phyloP scores from a whole-genome alignment of 1,284 basidiomycete genomes.

The Cutaneotrichosporon curvatum region DNA sequence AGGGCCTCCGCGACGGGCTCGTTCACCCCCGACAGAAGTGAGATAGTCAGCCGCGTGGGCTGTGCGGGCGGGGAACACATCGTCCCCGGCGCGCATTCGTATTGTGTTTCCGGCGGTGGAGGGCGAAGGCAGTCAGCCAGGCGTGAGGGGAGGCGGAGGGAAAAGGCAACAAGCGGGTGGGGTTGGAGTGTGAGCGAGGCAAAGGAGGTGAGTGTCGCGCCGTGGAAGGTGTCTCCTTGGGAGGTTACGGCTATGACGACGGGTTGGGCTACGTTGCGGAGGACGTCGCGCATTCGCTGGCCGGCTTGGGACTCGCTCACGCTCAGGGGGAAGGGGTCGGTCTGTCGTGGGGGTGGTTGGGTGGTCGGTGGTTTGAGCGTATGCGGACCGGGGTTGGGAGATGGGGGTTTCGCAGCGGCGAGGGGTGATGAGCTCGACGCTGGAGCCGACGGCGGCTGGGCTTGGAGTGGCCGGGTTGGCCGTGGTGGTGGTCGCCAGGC shows the following conservation, averaged over 20 bases:
- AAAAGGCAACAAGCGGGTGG: slow-evolving; percentile 75
- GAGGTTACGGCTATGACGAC: slow-evolving; percentile 41
- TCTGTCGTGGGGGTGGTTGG: neutral
- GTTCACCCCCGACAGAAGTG: slow-evolving; percentile 26
- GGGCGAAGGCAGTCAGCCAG: slow-evolving; percentile 61
- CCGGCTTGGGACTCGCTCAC: slow-evolving; percentile 1
- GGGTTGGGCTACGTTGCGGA: slow-evolving; percentile 46
- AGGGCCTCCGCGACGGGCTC: slow-evolving; percentile 28
- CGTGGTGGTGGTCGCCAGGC: neutral
- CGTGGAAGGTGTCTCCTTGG: slow-evolving; percentile 51
- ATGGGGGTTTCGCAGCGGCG: too few species aligned
- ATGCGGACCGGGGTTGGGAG: neutral
- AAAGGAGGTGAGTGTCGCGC: slow-evolving; percentile 85
- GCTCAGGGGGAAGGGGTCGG: neutral
- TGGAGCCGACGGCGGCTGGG: neutral
- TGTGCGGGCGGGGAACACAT: neutral
- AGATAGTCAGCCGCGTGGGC: slow-evolving; percentile 23
- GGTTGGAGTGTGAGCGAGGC: slow-evolving; percentile 84
- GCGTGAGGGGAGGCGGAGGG: slow-evolving; percentile 77
- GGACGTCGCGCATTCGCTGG: slow-evolving; percentile 31
- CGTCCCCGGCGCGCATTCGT: neutral
- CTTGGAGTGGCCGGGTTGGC: neutral
- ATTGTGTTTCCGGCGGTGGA: neutral
- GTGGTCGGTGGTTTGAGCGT: too few species aligned
- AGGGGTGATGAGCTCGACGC: neutral